Evolutionary conservation across 1,284 basidiomycete species (phyloP).

Genomic region (Rhodotorula sp.): DNA sequence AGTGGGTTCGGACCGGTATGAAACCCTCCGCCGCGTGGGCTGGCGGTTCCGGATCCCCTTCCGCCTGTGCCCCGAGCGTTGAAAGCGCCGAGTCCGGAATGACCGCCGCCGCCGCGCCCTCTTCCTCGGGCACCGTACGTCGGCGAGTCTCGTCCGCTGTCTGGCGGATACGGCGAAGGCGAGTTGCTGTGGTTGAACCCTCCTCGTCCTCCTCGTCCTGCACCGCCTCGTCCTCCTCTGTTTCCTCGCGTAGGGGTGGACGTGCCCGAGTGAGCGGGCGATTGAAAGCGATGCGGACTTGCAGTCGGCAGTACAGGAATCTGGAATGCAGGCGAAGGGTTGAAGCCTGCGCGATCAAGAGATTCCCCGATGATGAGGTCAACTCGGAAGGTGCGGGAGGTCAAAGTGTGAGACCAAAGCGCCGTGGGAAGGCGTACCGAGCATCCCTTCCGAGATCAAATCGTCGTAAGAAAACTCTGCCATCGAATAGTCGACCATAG

Average conservation of each 20-base stretch:
- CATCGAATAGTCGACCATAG: conserved; percentile 15
- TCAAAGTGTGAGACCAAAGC: no score
- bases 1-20: conserved; percentile 22
- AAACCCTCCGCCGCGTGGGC: conserved; percentile 13
- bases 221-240: conserved; percentile 6
- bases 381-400: neutral
- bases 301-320: neutral
- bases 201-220: neutral
- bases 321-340: conserved; percentile 14
- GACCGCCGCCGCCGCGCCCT: neutral
- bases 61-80: conserved; percentile 1
- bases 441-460: conserved; percentile 7
- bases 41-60: neutral
- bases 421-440: no score
- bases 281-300: neutral
- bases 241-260: conserved; percentile 22
- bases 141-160: neutral
- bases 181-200: neutral
- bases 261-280: neutral
- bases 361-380: neutral
- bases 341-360: conserved; percentile 22
- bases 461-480: conserved; percentile 25
- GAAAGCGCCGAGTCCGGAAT: neutral
- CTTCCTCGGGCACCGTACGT: neutral
- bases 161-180: neutral